phyloP scores from a whole-genome alignment of 2,329 filamentous ascomycete genomes.

The Neopestalotiopsis clavispora region DNA sequence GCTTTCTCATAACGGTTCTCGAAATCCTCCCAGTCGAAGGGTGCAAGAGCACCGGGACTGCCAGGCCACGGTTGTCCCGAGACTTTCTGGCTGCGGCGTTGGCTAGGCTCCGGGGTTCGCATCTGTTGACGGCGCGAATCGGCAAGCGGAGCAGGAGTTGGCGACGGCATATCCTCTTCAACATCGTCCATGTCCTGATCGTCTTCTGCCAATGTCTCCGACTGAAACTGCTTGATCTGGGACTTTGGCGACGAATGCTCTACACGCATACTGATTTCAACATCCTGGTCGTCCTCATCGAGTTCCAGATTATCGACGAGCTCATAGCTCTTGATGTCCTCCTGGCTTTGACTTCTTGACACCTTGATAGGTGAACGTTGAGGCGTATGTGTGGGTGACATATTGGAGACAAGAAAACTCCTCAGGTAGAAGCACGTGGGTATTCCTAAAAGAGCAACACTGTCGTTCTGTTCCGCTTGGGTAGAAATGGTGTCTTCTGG shows the following conservation, averaged over 20 bases:
- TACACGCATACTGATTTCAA: neutral
- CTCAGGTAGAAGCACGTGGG: neutral
- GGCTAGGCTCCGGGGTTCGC: constrained; percentile 42
- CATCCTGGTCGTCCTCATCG: constrained; percentile 6
- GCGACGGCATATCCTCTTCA: neutral
- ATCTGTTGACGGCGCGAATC: constrained; percentile 23
- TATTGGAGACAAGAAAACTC: neutral
- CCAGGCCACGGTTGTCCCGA: constrained; percentile 45
- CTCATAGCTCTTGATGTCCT: constrained; percentile 17
- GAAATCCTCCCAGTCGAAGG: constrained; percentile 81
- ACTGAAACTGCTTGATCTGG: constrained; percentile 10
- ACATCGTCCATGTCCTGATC: constrained; percentile 4
- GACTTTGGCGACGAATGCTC: neutral
- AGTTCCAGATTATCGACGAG: constrained; percentile 2
- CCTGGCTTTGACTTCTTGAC: constrained; percentile 17
- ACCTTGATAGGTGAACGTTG: constrained; percentile 11
- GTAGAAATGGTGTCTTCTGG: neutral
- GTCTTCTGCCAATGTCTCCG: neutral
- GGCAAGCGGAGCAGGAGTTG: neutral
- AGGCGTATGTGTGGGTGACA: constrained; percentile 13
- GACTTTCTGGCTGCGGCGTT: constrained; percentile 37
- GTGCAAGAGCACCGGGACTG: constrained; percentile 56
- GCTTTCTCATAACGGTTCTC: constrained; percentile 70
- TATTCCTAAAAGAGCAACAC: neutral
- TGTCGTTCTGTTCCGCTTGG: neutral